These are phyloP conservation scores for Chaetoceros tenuissimus DNA, from an alignment of 108 stramenopile genomes.

Conservation along the genomic window DNA sequence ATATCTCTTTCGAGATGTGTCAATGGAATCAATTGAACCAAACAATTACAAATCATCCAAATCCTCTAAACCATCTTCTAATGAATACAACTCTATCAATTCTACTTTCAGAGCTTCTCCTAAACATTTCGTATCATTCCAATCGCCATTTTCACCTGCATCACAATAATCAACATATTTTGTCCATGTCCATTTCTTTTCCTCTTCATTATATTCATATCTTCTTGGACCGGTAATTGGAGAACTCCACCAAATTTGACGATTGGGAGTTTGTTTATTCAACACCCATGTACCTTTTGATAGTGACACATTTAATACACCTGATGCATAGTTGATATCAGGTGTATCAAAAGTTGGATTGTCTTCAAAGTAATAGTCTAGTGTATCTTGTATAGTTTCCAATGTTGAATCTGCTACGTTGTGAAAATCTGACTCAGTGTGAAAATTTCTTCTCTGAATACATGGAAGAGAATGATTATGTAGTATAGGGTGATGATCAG, in stretches of 20 bases:
- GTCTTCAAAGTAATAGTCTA: constrained; percentile 78
- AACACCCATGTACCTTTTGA: constrained; percentile 89
- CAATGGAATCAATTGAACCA: too few relatives aligned
- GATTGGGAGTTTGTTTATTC: constrained; percentile 96
- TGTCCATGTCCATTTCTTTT: constrained; percentile 61
- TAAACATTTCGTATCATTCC: constrained; percentile 23
- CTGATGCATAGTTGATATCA: constrained; percentile 59
- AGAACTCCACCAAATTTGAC: constrained; percentile 87
- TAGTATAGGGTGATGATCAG: too few relatives aligned
- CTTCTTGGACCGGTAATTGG: constrained; percentile 87
- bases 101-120: constrained; percentile 44
- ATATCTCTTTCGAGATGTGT: too few relatives aligned
- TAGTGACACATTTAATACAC: constrained; percentile 65
- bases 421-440: constrained; percentile 73
- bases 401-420: constrained; percentile 77
- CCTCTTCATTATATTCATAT: constrained; percentile 70
- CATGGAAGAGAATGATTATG: too few relatives aligned
- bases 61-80: constrained; percentile 35
- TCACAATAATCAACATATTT: constrained; percentile 31
- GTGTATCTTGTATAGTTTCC: constrained; percentile 78
- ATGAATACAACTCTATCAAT: constrained; percentile 37
- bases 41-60: constrained; percentile 1
- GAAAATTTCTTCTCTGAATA: constrained; percentile 42
- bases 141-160: neutral
- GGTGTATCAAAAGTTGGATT: constrained; percentile 14